Evolutionary conservation across 1,284 basidiomycete genomes (phyloP).

Genomic region (Boletus semigastroideus): DNA sequence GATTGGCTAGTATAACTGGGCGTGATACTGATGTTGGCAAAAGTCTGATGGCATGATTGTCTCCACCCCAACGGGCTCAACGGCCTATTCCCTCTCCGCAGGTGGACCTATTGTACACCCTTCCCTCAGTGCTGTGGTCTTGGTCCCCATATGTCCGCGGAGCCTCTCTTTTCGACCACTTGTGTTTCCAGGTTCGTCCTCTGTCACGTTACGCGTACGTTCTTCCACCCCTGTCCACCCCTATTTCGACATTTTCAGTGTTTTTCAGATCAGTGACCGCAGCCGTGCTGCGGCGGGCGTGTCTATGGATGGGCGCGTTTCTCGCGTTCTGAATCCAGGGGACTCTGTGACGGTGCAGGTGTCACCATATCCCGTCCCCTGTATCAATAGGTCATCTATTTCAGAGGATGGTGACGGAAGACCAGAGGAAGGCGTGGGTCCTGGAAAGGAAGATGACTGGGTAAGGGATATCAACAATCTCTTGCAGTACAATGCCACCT

Average conservation of each 20-base stretch:
- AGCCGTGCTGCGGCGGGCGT: slow-evolving; percentile 87
- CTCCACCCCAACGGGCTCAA: slow-evolving; percentile 95
- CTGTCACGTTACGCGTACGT: slow-evolving; percentile 79
- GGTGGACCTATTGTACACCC: slow-evolving; percentile 98
- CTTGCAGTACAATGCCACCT: slow-evolving; percentile 89
- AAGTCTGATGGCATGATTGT: slow-evolving; percentile 95
- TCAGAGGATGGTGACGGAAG: slow-evolving; percentile 43
- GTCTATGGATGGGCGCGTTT: slow-evolving; percentile 89
- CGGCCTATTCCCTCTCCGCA: slow-evolving; percentile 94
- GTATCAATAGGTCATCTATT: slow-evolving; percentile 83
- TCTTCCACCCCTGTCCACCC: not conserved
- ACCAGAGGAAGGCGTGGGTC: slow-evolving; percentile 51
- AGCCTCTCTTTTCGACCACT: slow-evolving; percentile 92
- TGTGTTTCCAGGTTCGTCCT: slow-evolving; percentile 83
- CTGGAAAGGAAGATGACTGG: slow-evolving; percentile 92
- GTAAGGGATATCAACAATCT: slow-evolving; percentile 94
- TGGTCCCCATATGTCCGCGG: slow-evolving; percentile 94
- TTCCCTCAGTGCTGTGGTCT: slow-evolving; percentile 82
- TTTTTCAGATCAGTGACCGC: slow-evolving; percentile 72
- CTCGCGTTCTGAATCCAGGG: slow-evolving; percentile 77
- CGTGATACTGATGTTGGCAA: slow-evolving; percentile 13
- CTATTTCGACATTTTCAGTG: not conserved
- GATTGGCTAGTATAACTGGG: slow-evolving; percentile 6
- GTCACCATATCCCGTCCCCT: slow-evolving; percentile 90
- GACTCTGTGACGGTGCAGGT: slow-evolving; percentile 86